phyloP scores from a whole-genome alignment of 1,284 basidiomycete genomes.

The Agroathelia rolfsii region DNA sequence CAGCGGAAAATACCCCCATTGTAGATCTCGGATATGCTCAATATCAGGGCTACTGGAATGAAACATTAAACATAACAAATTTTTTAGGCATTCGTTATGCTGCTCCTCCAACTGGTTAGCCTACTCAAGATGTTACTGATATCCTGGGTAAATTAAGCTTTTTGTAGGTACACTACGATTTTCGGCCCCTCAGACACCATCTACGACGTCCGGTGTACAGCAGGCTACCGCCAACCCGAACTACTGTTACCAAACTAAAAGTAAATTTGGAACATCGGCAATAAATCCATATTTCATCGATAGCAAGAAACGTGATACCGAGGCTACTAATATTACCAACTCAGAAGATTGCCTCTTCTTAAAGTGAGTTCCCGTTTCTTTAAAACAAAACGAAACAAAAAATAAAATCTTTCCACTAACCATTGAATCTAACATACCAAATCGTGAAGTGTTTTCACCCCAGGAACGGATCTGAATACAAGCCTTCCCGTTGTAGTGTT shows the following conservation, averaged over 20 bases:
- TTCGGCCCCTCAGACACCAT: constrained; percentile 1
- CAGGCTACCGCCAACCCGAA: constrained; percentile 2
- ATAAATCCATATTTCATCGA: no score
- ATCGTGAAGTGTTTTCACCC: constrained; percentile 18
- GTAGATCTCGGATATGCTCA: constrained; percentile 2
- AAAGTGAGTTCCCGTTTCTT: constrained; percentile 18
- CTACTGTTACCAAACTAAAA: neutral
- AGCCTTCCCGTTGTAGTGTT: constrained; percentile 29
- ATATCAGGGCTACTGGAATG: constrained; percentile 2
- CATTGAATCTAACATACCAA: neutral
- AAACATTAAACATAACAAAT: neutral
- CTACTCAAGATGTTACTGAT: neutral
- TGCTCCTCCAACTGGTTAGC: constrained; percentile 1
- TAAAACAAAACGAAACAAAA: no score
- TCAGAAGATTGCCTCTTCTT: constrained; percentile 34
- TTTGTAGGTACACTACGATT: constrained; percentile 1
- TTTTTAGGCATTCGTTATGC: constrained; percentile 5
- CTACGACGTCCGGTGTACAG: constrained; percentile 1
- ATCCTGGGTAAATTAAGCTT: neutral
- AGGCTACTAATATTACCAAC: no score
- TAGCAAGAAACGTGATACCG: no score
- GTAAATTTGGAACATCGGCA: no score
- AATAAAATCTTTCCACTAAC: neutral
- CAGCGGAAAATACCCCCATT: neutral
- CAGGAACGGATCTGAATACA: constrained; percentile 1